phyloP scores from a whole-genome alignment of 169 alveolate species.

The Plasmodium yoelii region DNA sequence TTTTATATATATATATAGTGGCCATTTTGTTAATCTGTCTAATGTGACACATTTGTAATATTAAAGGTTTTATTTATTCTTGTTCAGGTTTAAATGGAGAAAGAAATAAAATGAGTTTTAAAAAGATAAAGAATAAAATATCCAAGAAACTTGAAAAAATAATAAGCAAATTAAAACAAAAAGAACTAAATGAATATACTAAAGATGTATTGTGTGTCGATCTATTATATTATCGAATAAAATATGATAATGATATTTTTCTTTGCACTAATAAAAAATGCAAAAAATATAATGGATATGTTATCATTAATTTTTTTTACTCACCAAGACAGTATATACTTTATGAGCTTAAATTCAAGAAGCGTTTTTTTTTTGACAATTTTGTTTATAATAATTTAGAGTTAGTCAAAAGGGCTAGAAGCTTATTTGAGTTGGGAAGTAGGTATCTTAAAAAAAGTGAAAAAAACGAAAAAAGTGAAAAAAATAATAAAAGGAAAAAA shows the following conservation, averaged over 20 bases:
- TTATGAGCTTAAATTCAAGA: slow-evolving; percentile 31
- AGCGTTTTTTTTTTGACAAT: slow-evolving; percentile 27
- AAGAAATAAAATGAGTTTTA: not conserved
- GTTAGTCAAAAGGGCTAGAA: not conserved
- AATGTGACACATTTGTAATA: not conserved
- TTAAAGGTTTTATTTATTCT: not conserved
- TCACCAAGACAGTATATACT: slow-evolving; percentile 54
- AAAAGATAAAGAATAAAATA: slow-evolving; percentile 15
- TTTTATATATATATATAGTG: not conserved
- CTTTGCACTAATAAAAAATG: not conserved
- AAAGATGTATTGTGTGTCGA: slow-evolving; percentile 29
- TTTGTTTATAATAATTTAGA: slow-evolving; percentile 14
- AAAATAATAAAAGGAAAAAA: not conserved
- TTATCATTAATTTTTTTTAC: slow-evolving; percentile 52
- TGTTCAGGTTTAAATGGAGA: not conserved
- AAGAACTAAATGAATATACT: slow-evolving; percentile 5
- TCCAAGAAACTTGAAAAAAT: slow-evolving; percentile 31
- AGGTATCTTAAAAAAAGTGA: not conserved
- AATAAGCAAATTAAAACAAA: slow-evolving; percentile 6
- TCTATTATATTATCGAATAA: slow-evolving; percentile 39
- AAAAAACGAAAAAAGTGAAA: not conserved
- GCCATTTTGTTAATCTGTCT: not conserved
- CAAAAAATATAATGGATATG: slow-evolving; percentile 35
- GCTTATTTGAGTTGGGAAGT: not conserved
- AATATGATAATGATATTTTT: slow-evolving; percentile 51